Conservation (phyloP, 352 stramenopile genomes). For the Globisporangium splendens region DNA sequence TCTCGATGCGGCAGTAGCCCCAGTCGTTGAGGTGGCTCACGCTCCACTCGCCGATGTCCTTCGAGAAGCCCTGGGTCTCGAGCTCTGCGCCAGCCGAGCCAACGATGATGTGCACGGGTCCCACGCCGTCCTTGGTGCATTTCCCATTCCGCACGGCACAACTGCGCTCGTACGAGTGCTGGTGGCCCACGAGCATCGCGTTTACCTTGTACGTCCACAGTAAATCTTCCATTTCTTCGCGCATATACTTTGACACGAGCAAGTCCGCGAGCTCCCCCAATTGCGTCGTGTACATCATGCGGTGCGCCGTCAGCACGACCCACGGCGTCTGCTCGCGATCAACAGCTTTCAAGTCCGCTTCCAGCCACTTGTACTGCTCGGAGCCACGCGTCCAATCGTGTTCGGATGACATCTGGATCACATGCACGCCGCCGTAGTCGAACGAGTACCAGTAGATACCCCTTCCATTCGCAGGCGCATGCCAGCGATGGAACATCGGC, state of each 20-base stretch:
- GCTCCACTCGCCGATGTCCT: slow-evolving; percentile 71
- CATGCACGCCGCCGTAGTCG: slow-evolving; percentile 85
- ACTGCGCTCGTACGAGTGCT: slow-evolving; percentile 91
- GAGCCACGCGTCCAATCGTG: slow-evolving; percentile 86
- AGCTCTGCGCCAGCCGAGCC: slow-evolving; percentile 79
- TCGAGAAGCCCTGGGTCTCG: slow-evolving; percentile 61
- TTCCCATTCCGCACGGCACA: slow-evolving; percentile 76
- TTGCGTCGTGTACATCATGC: slow-evolving; percentile 90
- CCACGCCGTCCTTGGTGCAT: slow-evolving; percentile 63
- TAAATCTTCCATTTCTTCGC: slow-evolving; percentile 88
- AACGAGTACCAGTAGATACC: slow-evolving; percentile 91
- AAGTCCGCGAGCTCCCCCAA: slow-evolving; percentile 62
- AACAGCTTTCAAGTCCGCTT: slow-evolving; percentile 77
- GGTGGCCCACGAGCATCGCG: slow-evolving; percentile 88
- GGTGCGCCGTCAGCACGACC: slow-evolving; percentile 90
- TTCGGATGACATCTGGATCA: slow-evolving; percentile 91
- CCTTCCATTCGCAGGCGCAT: slow-evolving; percentile 54
- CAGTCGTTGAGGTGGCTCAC: slow-evolving; percentile 77
- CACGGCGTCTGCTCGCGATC: slow-evolving; percentile 88
- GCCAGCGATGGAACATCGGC: slow-evolving; percentile 72
- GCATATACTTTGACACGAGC: slow-evolving; percentile 70
- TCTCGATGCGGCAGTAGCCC: slow-evolving; percentile 66
- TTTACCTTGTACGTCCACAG: slow-evolving; percentile 88
- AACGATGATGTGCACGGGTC: slow-evolving; percentile 85
- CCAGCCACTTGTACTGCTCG: slow-evolving; percentile 87